Conservation (phyloP, 2,329 filamentous ascomycete genomes). For the Ascochyta fabae region DNA sequence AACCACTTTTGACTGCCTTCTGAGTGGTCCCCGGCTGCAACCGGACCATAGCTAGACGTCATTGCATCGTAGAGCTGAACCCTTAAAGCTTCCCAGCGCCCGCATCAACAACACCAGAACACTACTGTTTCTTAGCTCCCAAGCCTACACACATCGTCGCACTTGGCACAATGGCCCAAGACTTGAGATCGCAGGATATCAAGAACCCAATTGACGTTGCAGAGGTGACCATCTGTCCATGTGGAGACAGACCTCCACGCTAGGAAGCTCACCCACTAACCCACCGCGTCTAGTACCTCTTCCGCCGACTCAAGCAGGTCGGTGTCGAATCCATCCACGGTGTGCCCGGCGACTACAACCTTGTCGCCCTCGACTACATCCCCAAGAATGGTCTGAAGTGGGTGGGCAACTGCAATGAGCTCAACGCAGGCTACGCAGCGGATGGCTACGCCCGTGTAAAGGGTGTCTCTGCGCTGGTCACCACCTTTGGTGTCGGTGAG, state of each 20-base stretch:
- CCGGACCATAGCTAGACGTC: constrained; percentile 17
- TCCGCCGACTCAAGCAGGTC: constrained; percentile 52
- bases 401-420: constrained; percentile 68
- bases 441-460: constrained; percentile 57
- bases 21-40: constrained; percentile 7
- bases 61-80: constrained; percentile 5
- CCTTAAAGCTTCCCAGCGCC: constrained; percentile 10
- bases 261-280: constrained; percentile 10
- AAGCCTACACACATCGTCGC: constrained; percentile 3
- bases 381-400: constrained; percentile 61
- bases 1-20: background rate
- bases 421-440: constrained; percentile 61
- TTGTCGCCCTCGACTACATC: constrained; percentile 63
- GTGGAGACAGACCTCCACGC: background rate
- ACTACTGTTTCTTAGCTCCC: background rate
- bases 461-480: constrained; percentile 55
- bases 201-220: constrained; percentile 63
- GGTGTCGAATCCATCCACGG: constrained; percentile 56
- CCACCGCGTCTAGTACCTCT: constrained; percentile 41
- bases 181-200: constrained; percentile 53
- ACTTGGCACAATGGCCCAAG: constrained; percentile 40
- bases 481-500: constrained; percentile 58
- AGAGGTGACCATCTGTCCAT: constrained; percentile 49
- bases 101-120: constrained; percentile 1
- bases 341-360: constrained; percentile 54